These are phyloP conservation scores for Boletus eberwhitei DNA, from an alignment of 768 basidiomycete species.

Conservation along the genomic window DNA sequence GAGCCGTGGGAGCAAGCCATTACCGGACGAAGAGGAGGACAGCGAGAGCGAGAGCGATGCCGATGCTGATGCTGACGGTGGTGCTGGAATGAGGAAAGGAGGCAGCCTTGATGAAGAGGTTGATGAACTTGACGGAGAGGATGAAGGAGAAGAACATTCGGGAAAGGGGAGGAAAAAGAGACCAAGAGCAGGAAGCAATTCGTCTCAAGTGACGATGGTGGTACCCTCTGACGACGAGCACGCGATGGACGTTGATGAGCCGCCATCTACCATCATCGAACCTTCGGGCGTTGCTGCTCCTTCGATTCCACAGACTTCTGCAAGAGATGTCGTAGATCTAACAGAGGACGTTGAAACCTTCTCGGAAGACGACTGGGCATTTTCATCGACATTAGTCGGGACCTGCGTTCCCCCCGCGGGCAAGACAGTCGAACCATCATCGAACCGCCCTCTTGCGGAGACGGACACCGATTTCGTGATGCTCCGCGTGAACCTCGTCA, in stretches of 20 bases:
- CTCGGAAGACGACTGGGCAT: slow-evolving; percentile 20
- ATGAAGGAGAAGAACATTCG: background rate
- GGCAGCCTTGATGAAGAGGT: slow-evolving; percentile 6
- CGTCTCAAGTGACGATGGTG: slow-evolving; percentile 19
- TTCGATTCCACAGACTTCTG: background rate
- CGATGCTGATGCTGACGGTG: slow-evolving; percentile 5
- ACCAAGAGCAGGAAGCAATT: slow-evolving; percentile 11
- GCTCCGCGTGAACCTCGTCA: slow-evolving; percentile 19
- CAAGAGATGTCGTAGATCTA: background rate
- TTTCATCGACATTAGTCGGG: slow-evolving; percentile 27
- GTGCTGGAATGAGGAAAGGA: background rate
- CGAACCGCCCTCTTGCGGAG: background rate
- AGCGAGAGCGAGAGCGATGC: slow-evolving; percentile 8
- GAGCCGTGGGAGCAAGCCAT: slow-evolving; percentile 39
- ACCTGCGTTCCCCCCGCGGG: slow-evolving; percentile 12
- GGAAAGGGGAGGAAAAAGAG: slow-evolving; percentile 4
- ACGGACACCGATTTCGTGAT: slow-evolving; percentile 10
- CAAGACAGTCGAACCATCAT: slow-evolving; percentile 8
- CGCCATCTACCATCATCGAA: slow-evolving; percentile 20
- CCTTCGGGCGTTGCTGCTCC: background rate
- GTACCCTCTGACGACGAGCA: slow-evolving; percentile 24
- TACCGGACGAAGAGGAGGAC: slow-evolving; percentile 16
- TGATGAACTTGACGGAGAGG: slow-evolving; percentile 13
- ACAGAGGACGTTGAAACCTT: background rate
- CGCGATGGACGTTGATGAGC: slow-evolving; percentile 26